Evolutionary conservation across 2,329 filamentous ascomycete genomes (phyloP).

Genomic region (Neonectria sp.): DNA sequence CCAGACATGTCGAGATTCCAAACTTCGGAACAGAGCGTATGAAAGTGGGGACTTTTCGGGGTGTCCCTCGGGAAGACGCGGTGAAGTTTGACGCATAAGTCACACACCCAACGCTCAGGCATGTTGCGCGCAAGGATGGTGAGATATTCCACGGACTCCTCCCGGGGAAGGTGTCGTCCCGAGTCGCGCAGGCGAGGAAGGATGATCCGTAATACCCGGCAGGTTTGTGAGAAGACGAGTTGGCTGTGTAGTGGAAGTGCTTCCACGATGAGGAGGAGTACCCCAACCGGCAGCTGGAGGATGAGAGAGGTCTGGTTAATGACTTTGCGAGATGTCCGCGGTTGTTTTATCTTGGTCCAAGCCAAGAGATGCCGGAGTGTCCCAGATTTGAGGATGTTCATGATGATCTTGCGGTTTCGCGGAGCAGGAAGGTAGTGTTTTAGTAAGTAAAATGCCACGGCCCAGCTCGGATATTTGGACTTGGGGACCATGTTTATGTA

Average conservation of each 20-base stretch:
- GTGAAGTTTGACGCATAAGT: conserved; percentile 25
- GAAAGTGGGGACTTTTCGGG: not conserved
- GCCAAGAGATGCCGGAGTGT: not conserved
- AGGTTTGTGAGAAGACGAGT: conserved; percentile 21
- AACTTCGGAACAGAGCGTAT: not conserved
- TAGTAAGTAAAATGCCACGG: not conserved
- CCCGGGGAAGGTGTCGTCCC: not conserved
- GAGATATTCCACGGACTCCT: conserved; percentile 18
- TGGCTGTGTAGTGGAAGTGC: conserved; percentile 12
- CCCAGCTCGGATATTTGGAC: too few relatives aligned
- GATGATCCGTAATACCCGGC: not conserved
- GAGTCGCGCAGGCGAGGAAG: not conserved
- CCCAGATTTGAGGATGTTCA: not conserved
- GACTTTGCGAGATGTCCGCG: not conserved
- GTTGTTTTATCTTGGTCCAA: not conserved
- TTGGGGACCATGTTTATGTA: not conserved
- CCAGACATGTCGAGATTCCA: too few relatives aligned
- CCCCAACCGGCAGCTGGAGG: conserved; percentile 13
- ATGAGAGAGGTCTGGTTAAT: not conserved
- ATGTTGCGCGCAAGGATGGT: conserved; percentile 20
- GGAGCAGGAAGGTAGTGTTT: not conserved
- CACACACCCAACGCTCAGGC: conserved; percentile 32
- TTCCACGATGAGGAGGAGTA: conserved; percentile 11
- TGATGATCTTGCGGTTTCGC: not conserved
- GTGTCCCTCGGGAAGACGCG: not conserved